Percentiles rank a stretch among this genome's conserved stretches.
These are phyloP conservation scores for Rostrohypoxylon terebratum DNA, from an alignment of 495 filamentous ascomycete genomes.

Conservation along the genomic window DNA sequence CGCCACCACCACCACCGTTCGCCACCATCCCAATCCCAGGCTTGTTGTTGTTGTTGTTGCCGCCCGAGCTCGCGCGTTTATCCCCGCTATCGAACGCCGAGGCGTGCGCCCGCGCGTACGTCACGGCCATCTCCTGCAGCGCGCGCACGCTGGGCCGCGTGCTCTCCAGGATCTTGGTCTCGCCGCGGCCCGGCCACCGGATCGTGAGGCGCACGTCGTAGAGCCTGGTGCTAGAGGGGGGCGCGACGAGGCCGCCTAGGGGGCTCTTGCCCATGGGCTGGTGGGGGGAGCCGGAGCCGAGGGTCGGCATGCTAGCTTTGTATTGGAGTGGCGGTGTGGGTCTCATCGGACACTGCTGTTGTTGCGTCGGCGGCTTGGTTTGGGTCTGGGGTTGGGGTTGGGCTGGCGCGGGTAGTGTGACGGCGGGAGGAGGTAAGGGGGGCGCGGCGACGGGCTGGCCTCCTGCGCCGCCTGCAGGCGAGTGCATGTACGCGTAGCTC, in stretches of 20 bases:
- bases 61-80: neutral
- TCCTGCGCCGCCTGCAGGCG: neutral
- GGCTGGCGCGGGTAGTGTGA: neutral
- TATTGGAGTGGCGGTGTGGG: neutral
- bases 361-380: too few relatives aligned
- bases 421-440: neutral
- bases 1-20: neutral
- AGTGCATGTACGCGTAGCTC: conserved; percentile 2
- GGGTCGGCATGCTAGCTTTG: conserved; percentile 18
- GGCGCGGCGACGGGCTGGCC: conserved; percentile 9
- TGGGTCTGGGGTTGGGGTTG: too few relatives aligned
- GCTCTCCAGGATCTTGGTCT: conserved; percentile 46
- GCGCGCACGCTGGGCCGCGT: conserved; percentile 35
- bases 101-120: conserved; percentile 42
- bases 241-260: neutral
- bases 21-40: neutral
- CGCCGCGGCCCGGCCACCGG: conserved; percentile 48
- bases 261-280: neutral
- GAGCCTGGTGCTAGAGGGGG: neutral
- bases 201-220: conserved; percentile 50
- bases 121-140: conserved; percentile 47
- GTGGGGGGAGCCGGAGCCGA: neutral
- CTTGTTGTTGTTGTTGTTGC: too few relatives aligned
- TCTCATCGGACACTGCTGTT: too few relatives aligned
- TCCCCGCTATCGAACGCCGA: conserved; percentile 16